Conservation (phyloP, 1,284 basidiomycete species). For the Naganishia sp. region DNA sequence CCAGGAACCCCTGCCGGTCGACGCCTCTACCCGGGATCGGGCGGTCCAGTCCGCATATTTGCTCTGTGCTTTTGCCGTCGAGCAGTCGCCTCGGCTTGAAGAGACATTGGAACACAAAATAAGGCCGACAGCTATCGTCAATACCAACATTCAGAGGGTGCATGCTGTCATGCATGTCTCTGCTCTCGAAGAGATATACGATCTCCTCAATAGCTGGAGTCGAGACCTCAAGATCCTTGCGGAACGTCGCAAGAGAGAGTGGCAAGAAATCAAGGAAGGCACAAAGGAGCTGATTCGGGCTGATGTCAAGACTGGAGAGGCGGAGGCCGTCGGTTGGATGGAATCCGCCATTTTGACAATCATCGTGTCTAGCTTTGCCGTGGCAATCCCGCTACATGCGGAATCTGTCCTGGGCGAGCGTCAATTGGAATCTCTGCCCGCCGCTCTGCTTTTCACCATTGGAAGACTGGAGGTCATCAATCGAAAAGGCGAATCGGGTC, state of each 20-base stretch:
- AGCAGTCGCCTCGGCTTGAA: slow-evolving; percentile 45
- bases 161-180: slow-evolving; percentile 91
- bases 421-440: slow-evolving; percentile 34
- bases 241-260: slow-evolving; percentile 70
- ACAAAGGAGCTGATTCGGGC: slow-evolving; percentile 67
- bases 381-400: slow-evolving; percentile 71
- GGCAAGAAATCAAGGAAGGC: slow-evolving; percentile 75
- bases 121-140: slow-evolving; percentile 43
- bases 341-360: slow-evolving; percentile 67
- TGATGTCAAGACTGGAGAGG: slow-evolving; percentile 42
- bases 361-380: slow-evolving; percentile 69
- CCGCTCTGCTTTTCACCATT: slow-evolving; percentile 81
- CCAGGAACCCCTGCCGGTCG: slow-evolving; percentile 55
- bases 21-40: slow-evolving; percentile 58
- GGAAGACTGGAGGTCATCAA: slow-evolving; percentile 70
- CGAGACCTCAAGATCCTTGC: slow-evolving; percentile 71
- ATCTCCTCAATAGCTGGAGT: slow-evolving; percentile 75
- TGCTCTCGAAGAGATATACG: slow-evolving; percentile 81
- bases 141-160: slow-evolving; percentile 67
- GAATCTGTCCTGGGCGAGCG: slow-evolving; percentile 44
- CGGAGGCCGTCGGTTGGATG: slow-evolving; percentile 60
- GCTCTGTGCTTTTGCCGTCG: slow-evolving; percentile 65
- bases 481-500: slow-evolving; percentile 73
- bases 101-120: slow-evolving; percentile 31
- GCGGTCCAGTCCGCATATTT: slow-evolving; percentile 68